Percentiles rank a stretch among this genome's conserved stretches.
Conservation (phyloP, 208 protist genomes). For the Trypanosomatidae sp. region DNA sequence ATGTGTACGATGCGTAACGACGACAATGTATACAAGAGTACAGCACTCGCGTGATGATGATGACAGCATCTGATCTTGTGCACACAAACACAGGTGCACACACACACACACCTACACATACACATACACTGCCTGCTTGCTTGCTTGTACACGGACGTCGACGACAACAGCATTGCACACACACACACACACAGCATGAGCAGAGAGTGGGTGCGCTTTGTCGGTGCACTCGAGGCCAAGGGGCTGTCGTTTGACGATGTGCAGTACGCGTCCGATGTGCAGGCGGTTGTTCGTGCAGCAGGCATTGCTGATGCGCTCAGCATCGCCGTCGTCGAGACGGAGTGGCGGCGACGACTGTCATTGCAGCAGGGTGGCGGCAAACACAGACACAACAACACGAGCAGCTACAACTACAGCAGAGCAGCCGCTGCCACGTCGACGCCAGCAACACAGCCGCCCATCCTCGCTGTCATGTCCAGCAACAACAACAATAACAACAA, state of each 20-base stretch:
- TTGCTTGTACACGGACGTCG: background rate
- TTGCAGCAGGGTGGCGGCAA: background rate
- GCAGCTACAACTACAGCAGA: too few species aligned
- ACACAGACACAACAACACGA: too few species aligned
- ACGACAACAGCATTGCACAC: background rate
- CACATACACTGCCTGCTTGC: background rate
- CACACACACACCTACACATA: background rate
- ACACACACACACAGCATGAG: constrained; percentile 10
- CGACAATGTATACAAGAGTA: too few species aligned
- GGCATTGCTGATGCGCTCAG: constrained; percentile 66
- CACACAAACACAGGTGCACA: background rate
- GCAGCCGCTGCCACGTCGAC: too few species aligned
- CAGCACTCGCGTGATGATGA: too few species aligned
- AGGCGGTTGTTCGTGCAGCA: constrained; percentile 43
- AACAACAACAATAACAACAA: too few species aligned
- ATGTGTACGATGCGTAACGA: too few species aligned
- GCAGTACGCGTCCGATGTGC: constrained; percentile 43
- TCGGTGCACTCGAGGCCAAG: constrained; percentile 42
- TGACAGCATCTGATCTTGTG: too few species aligned
- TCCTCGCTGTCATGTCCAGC: too few species aligned
- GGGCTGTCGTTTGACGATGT: constrained; percentile 65
- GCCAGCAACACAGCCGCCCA: too few species aligned
- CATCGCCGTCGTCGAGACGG: constrained; percentile 73
- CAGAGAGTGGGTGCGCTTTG: constrained; percentile 43
- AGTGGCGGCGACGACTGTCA: constrained; percentile 37